phyloP scores from a whole-genome alignment of 2,329 filamentous ascomycete genomes.

The Hansfordia pulvinata region DNA sequence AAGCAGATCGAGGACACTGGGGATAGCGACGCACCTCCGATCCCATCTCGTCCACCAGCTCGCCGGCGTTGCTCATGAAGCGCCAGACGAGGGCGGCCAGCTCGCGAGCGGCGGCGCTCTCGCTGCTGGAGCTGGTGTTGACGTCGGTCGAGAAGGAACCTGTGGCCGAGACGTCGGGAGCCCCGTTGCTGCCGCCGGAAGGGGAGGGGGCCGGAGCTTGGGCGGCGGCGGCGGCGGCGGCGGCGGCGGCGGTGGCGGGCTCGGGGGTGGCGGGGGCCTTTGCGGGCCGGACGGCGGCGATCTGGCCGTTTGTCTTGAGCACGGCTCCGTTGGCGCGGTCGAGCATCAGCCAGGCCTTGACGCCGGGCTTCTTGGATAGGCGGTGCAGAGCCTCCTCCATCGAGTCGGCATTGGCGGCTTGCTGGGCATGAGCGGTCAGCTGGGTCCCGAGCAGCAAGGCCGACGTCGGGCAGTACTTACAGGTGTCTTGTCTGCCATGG shows the following conservation, averaged over 20 bases:
- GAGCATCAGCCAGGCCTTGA: slow-evolving; percentile 65
- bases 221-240: slow-evolving; percentile 17
- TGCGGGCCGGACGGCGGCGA: slow-evolving; percentile 41
- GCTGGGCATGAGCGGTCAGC: slow-evolving; percentile 3
- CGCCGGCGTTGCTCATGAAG: slow-evolving; percentile 56
- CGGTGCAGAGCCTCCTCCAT: slow-evolving; percentile 54
- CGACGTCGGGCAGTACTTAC: slow-evolving; percentile 6
- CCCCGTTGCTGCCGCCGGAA: slow-evolving; percentile 11
- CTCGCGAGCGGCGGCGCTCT: slow-evolving; percentile 52
- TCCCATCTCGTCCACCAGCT: slow-evolving; percentile 60
- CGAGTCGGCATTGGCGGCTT: slow-evolving; percentile 40
- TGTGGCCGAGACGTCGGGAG: slow-evolving; percentile 15
- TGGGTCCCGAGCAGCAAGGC: not conserved
- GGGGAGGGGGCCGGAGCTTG: slow-evolving; percentile 11
- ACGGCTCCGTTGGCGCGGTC: slow-evolving; percentile 61
- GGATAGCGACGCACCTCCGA: slow-evolving; percentile 36
- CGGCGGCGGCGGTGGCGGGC: slow-evolving; percentile 4
- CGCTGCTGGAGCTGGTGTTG: slow-evolving; percentile 24
- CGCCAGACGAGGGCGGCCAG: slow-evolving; percentile 66
- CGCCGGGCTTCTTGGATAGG: slow-evolving; percentile 63
- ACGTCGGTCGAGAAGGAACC: slow-evolving; percentile 32
- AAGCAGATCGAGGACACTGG: not conserved
- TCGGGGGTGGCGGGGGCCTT: slow-evolving; percentile 12
- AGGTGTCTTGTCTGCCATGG: slow-evolving; percentile 14
- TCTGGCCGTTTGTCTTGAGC: slow-evolving; percentile 59